Base-by-base conservation (phyloP, 345 rosid genomes). In the Mercurialis annua region DNA sequence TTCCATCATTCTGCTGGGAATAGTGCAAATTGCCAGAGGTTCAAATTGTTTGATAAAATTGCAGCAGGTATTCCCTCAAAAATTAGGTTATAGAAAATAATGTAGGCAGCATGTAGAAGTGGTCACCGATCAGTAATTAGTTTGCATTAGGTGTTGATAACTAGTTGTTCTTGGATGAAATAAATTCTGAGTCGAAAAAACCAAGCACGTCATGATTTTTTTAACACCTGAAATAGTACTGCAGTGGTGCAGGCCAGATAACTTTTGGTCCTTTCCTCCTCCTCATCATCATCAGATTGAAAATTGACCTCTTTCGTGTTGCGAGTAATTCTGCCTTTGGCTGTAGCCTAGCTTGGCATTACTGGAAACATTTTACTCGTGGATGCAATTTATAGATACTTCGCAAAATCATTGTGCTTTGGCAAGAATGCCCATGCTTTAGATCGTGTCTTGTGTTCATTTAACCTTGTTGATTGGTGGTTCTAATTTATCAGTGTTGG, bases 1-100 rank as follows among this genome's bases (percentile, higher is more conserved):
- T 69, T 85, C 65, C 85, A 92, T 78, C 90, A 89, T 80, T 79
- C 91, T 62, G 86, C 83, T 70, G 87, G 83, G 68, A 80, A 79
- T 56, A 74, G 76, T 58, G 68, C 81, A 60, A 76, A 83, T 73
- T 85, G 92, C 76, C 86, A 73, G 67, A 81, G 86, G 47, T 82
- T 85, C 43, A 92, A 89, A 60, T 74, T 81, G 73, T 79, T 87
- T 52, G 87, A 90, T 76, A 68, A 79, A 57, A 80, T 86, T 65
- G 82, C 88, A 57, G 89, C 90, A 82, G 98, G 98, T 90, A 70
- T 27, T 62, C 56, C 52, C 47, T 62, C 43, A 50, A 71, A 47
- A 2, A 40, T 40, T 40, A 40, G 11, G 11, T 40, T 14, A 40
- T 40, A 40, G 1, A 8, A 3, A 14, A 3, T 9, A 40, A 40